Evolutionary conservation across 1,284 basidiomycete genomes (phyloP).

Genomic region (Inonotus hispidus): DNA sequence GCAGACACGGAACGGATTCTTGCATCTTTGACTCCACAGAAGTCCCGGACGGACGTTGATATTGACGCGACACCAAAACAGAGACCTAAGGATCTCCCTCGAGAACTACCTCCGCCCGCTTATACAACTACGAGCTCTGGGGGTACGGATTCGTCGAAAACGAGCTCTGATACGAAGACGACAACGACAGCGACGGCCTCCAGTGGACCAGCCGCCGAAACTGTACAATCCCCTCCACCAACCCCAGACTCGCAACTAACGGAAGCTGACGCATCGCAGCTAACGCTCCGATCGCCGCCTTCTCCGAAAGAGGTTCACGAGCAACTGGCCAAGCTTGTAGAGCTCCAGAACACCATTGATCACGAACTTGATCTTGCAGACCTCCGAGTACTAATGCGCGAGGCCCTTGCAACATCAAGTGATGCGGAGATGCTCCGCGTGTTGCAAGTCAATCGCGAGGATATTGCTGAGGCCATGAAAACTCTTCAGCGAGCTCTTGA

Average conservation of each 20-base stretch:
- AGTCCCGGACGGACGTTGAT: conserved; percentile 24
- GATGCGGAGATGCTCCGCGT: conserved; percentile 62
- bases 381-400: conserved; percentile 51
- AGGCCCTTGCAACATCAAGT: conserved; percentile 49
- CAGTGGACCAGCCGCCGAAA: conserved; percentile 2
- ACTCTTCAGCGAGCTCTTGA: conserved; percentile 68
- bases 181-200: conserved; percentile 2
- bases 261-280: conserved; percentile 1
- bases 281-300: conserved; percentile 7
- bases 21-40: conserved; percentile 23
- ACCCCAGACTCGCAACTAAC: conserved; percentile 12
- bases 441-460: conserved; percentile 56
- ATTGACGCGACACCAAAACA: conserved; percentile 19
- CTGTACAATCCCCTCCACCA: conserved; percentile 16
- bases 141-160: conserved; percentile 2
- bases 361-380: conserved; percentile 48
- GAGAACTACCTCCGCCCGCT: conserved; percentile 29
- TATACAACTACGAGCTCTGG: conserved; percentile 10
- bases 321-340: conserved; percentile 11
- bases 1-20: conserved; percentile 23
- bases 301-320: conserved; percentile 12
- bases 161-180: neutral
- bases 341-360: conserved; percentile 51
- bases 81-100: conserved; percentile 4
- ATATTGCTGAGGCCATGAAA: conserved; percentile 77